phyloP scores from a whole-genome alignment of 2,329 filamentous ascomycete genomes.

The Fusarium equiseti region DNA sequence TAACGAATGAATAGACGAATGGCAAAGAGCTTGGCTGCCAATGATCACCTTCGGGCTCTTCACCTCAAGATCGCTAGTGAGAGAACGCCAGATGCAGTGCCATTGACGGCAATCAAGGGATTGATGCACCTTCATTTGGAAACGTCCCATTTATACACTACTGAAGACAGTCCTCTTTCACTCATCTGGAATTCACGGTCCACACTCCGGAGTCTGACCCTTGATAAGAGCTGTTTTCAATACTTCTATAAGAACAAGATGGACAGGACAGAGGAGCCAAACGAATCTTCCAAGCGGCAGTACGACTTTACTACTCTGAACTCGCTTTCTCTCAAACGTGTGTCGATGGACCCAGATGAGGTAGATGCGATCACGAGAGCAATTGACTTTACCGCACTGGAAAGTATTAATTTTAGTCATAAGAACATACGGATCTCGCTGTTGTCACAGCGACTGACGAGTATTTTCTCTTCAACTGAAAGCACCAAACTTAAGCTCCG shows the following conservation, averaged over 20 bases:
- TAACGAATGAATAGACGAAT: constrained; percentile 25
- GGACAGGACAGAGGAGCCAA: accelerated
- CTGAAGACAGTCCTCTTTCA: not conserved
- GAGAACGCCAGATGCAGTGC: not conserved
- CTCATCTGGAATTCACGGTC: constrained; percentile 33
- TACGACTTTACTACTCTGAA: constrained; percentile 10
- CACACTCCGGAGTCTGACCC: constrained; percentile 21
- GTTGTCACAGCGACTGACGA: constrained; percentile 7
- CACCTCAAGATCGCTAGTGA: not conserved
- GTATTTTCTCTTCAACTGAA: not conserved
- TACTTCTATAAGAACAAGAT: not conserved
- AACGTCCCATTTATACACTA: accelerated
- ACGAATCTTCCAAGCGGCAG: not conserved
- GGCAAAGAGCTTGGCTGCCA: constrained; percentile 14
- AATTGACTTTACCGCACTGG: constrained; percentile 28
- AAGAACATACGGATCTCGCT: not conserved
- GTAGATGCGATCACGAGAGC: not conserved
- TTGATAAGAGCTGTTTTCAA: not conserved
- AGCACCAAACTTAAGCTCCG: constrained; percentile 5
- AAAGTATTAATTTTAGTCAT: constrained; percentile 1
- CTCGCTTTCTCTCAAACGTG: constrained; percentile 16
- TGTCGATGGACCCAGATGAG: not conserved
- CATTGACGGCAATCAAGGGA: constrained; percentile 14
- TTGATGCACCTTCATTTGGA: not conserved
- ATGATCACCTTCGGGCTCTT: constrained; percentile 30